A percentile compares a stretch with the other conserved stretches of the same genome.
Conservation (phyloP, 805 yeast genomes). For the Cyberlindnera petersonii region DNA sequence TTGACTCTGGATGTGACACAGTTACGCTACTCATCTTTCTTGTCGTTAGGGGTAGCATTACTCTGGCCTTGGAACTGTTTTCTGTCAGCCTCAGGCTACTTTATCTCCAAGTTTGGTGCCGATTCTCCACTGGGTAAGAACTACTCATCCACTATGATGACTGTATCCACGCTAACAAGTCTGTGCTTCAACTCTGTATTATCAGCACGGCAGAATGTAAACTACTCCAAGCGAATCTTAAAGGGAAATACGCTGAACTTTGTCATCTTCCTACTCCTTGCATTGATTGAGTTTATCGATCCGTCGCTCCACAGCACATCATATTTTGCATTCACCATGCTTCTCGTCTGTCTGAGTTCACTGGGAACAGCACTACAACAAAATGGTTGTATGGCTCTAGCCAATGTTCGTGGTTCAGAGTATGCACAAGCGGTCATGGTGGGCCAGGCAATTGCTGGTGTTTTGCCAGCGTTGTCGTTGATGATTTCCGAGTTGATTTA, state of each 20-base stretch:
- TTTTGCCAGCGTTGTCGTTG: constrained; percentile 74
- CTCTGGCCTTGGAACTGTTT: constrained; percentile 98
- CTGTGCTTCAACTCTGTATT: constrained; percentile 55
- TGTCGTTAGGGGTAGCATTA: constrained; percentile 66
- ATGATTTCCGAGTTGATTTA: constrained; percentile 45
- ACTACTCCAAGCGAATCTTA: constrained; percentile 53
- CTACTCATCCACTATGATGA: constrained; percentile 85
- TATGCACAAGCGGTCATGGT: constrained; percentile 90
- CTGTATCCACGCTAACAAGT: constrained; percentile 69
- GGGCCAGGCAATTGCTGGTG: constrained; percentile 94
- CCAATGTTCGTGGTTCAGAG: constrained; percentile 67
- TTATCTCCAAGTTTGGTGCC: constrained; percentile 48
- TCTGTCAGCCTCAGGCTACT: constrained; percentile 80
- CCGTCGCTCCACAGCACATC: constrained; percentile 21
- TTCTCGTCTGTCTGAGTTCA: constrained; percentile 60
- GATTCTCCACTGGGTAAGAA: constrained; percentile 48
- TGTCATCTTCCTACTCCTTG: constrained; percentile 43
- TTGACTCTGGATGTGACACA: constrained; percentile 6
- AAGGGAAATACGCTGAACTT: constrained; percentile 59
- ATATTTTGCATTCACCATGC: constrained; percentile 51
- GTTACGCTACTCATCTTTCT: constrained; percentile 10
- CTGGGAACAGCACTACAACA: constrained; percentile 80
- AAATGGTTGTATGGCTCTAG: constrained; percentile 86
- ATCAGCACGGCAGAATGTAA: constrained; percentile 60
- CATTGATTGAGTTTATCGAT: constrained; percentile 21